These are phyloP conservation scores for Venturia carpophila DNA, from an alignment of 2,329 filamentous ascomycete genomes.

Conservation along the genomic window DNA sequence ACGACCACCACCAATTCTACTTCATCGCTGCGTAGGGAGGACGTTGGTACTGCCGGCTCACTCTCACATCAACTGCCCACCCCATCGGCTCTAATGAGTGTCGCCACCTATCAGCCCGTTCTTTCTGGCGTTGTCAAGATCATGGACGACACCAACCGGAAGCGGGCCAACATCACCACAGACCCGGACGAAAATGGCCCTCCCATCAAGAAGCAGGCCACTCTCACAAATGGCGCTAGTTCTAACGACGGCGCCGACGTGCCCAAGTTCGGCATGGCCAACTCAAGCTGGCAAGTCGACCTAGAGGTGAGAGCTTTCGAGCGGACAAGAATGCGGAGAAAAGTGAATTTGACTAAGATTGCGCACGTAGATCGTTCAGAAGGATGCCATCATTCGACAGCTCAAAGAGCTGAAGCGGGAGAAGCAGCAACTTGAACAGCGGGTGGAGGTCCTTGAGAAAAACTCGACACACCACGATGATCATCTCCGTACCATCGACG, in stretches of 20 bases:
- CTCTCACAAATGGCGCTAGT: slow-evolving; percentile 14
- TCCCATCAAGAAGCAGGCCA: slow-evolving; percentile 16
- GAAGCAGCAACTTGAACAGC: slow-evolving; percentile 70
- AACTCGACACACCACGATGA: slow-evolving; percentile 79
- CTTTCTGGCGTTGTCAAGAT: slow-evolving; percentile 14
- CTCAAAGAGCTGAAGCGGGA: slow-evolving; percentile 98
- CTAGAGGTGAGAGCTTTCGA: slow-evolving; percentile 12
- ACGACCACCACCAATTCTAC: not conserved
- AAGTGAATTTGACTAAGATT: not conserved
- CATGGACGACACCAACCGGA: slow-evolving; percentile 12
- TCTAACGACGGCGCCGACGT: slow-evolving; percentile 16
- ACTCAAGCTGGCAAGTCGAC: slow-evolving; percentile 17
- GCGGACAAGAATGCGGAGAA: not conserved
- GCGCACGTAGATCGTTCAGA: slow-evolving; percentile 32
- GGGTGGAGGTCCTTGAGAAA: slow-evolving; percentile 72
- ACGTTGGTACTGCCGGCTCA: slow-evolving; percentile 6
- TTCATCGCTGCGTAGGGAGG: not conserved
- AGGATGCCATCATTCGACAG: slow-evolving; percentile 93
- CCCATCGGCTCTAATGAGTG: slow-evolving; percentile 14
- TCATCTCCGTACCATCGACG: slow-evolving; percentile 81
- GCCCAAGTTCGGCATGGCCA: slow-evolving; percentile 17
- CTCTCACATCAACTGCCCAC: not conserved
- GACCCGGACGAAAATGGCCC: slow-evolving; percentile 13
- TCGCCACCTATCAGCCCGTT: slow-evolving; percentile 14
- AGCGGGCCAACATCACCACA: slow-evolving; percentile 13